Conservation (phyloP, 2,329 filamentous ascomycete genomes). For the Fusarium keratoplasticum region DNA sequence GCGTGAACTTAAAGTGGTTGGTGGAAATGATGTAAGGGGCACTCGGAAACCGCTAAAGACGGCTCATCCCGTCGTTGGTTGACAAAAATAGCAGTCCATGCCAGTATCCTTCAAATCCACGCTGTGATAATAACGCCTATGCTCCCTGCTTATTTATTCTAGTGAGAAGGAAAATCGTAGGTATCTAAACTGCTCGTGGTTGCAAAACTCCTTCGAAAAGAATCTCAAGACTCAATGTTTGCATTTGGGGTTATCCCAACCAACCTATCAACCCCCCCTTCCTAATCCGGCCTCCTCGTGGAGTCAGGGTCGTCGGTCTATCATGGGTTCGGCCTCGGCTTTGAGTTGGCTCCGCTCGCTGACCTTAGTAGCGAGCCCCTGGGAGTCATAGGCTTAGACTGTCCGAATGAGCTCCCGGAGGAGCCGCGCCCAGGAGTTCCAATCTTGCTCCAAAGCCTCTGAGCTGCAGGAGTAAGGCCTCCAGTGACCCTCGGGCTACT, state of each 20-base stretch:
- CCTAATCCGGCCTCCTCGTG: conserved; percentile 50
- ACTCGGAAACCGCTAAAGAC: background rate
- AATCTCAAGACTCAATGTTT: background rate
- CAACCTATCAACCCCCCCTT: background rate
- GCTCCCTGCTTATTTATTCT: background rate
- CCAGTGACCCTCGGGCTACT: conserved; percentile 70
- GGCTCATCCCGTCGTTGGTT: background rate
- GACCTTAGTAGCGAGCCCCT: conserved; percentile 54
- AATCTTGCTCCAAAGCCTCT: conserved; percentile 74
- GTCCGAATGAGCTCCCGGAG: conserved; percentile 49
- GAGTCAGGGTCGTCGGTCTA: background rate
- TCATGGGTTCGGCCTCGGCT: conserved; percentile 25
- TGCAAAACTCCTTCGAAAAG: background rate
- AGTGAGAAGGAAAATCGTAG: background rate
- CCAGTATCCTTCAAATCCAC: background rate
- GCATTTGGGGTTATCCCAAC: background rate
- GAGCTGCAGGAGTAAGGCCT: conserved; percentile 79
- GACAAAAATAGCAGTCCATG: background rate
- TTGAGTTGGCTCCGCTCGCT: conserved; percentile 44
- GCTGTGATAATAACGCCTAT: background rate
- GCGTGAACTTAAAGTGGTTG: background rate
- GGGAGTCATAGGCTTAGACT: conserved; percentile 53
- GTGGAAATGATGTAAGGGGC: background rate
- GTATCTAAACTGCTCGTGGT: background rate
- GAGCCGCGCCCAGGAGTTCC: conserved; percentile 55